Base-by-base conservation (phyloP, 2,329 filamentous ascomycete species). In the Penicillium sp. region DNA sequence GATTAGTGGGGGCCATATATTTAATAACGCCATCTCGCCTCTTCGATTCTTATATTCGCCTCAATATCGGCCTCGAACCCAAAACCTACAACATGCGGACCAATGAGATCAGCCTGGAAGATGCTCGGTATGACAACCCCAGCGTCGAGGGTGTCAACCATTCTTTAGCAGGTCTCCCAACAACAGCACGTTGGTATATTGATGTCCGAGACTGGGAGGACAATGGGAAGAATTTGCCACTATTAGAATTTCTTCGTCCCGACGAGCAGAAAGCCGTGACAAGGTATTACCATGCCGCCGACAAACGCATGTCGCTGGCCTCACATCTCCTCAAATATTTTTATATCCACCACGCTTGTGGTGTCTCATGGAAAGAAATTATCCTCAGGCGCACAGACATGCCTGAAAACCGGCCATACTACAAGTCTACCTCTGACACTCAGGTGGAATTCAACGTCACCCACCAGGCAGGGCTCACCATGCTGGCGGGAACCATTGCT, bases 391-490 rank as follows among this genome's bases (percentile, higher is more conserved):
- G 84, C 71, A 78, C 81, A 68, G 63, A 79, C 73, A 65, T 78
- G 53, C 76, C 78, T 5, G 73, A 80, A 59, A 68, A 73, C 44
- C 72, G 77, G 53, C 86, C 86, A 0, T 86, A 81, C 64, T 86
- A 63, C 39, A 49, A 58, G 5, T 60, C 61, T 16, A 47, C 22
- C 6, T 81, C 55, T 73, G 81, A 11, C 74, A 83, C 22, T 68
- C 75, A 63, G 10, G 73, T 86, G 37, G 84, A 88, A 61, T 88
- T 88, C 75, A 88, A 88, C 61, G 79, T 88, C 53, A 85, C 82
- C 31, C 86, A 88, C 61, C 86, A 88, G 70, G 84, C 84, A 19
- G 84, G 83, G 0, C 73, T 88, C 3, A 83, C 87, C n/a, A 79
- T 80, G 1, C 72, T 88, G 5, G 81, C 85, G 1, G 84, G 86